A percentile compares a stretch with the other conserved stretches of the same genome.
Evolutionary conservation across 2,329 filamentous ascomycete genomes (phyloP).

Genomic region (Aspergillus felis): DNA sequence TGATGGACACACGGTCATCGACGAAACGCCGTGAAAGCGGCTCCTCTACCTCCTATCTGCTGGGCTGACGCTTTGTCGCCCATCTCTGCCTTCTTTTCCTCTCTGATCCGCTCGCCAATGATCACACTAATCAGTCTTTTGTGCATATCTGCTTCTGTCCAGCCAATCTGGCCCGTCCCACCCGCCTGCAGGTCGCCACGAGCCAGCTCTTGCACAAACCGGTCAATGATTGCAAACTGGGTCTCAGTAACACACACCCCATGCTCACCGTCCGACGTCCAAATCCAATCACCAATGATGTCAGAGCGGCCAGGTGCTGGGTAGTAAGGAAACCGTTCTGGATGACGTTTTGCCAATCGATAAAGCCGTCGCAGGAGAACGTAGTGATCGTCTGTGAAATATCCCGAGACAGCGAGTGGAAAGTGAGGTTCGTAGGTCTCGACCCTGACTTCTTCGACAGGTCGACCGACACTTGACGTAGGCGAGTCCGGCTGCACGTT

Average conservation of each 20-base stretch:
- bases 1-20: slow-evolving; percentile 11
- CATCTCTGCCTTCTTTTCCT: slow-evolving; percentile 33
- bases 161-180: slow-evolving; percentile 37
- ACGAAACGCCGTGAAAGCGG: slow-evolving; percentile 26
- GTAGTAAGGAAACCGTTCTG: slow-evolving; percentile 37
- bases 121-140: slow-evolving; percentile 44
- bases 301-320: slow-evolving; percentile 31
- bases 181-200: slow-evolving; percentile 33
- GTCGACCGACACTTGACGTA: slow-evolving; percentile 2
- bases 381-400: slow-evolving; percentile 43
- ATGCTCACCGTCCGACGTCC: slow-evolving; percentile 39
- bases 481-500: slow-evolving; percentile 7
- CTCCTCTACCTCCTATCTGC: slow-evolving; percentile 8
- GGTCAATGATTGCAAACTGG: slow-evolving; percentile 41
- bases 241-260: slow-evolving; percentile 40
- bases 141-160: slow-evolving; percentile 43
- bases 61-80: slow-evolving; percentile 9
- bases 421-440: slow-evolving; percentile 15
- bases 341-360: slow-evolving; percentile 33
- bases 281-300: slow-evolving; percentile 42
- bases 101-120: slow-evolving; percentile 44
- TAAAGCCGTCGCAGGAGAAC: slow-evolving; percentile 36
- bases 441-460: slow-evolving; percentile 8
- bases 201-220: slow-evolving; percentile 36
- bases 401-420: slow-evolving; percentile 33